Base-by-base conservation (phyloP, 768 basidiomycete genomes). In the Panellus pusillus region DNA sequence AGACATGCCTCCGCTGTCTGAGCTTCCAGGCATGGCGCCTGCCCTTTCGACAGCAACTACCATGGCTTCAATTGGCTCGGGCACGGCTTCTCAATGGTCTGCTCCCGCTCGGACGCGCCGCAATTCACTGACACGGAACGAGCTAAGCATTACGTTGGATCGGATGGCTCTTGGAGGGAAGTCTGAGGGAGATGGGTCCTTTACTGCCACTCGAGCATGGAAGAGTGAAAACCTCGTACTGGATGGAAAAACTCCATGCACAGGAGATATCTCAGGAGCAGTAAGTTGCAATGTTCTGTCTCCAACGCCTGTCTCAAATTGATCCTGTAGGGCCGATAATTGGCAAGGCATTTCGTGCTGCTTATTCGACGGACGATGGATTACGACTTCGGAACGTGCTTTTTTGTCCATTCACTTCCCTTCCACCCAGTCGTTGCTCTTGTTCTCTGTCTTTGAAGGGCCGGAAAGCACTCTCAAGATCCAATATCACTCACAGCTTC, bases 201-300 rank as follows among this genome's bases (percentile, higher is more conserved):
- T n/a, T 74, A 1, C 63, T 71, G 11, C 72, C 78, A 0, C 72
- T 75, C 17, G 83, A 86, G 52, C 78, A 86, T 62, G 82, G 80
- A 6, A 76, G 83, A 54, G 86, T 89, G 82, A 82, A 81, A 47
- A 79, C 87, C 1, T 75, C 83, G 0, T 87, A 82, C 63, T 92
- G 90, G 89, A 80, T 86, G 69, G 82, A 91, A 60, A 76, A 70
- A 46, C 58, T 92, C 14, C 67, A 75, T 48, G 73, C 77, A 13
- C 75, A 79, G 48, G 71, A 78, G n/a, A 72, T 83, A 15, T 59
- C 74, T 0, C 65, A 69, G 43, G 63, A 63, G 40, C 79, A 81
- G 90, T 91, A 65, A 72, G 82, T 55, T 13, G 27, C 24, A 41
- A 37, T 59, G 9, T 27, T 24, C 47, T 44, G 54, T 45, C 52